Conservation (phyloP, 2,329 filamentous ascomycete genomes). For the Elsinoe australis region DNA sequence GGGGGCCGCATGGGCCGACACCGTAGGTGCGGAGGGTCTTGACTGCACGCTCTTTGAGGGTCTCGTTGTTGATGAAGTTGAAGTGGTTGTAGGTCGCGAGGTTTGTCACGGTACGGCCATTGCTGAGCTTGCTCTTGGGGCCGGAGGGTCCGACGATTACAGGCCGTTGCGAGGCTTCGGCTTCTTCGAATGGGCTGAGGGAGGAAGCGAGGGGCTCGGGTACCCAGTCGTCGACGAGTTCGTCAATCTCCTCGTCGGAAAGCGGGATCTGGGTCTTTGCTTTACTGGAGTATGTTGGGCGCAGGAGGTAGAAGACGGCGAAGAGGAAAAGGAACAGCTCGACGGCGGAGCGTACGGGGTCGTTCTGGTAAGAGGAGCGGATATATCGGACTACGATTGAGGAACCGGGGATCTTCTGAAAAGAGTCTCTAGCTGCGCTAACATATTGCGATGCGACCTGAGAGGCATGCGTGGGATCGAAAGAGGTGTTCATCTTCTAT, state of each 20-base stretch:
- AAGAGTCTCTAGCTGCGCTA: constrained; percentile 39
- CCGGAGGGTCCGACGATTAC: constrained; percentile 89
- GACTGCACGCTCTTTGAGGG: constrained; percentile 89
- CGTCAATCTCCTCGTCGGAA: constrained; percentile 93
- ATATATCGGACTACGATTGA: constrained; percentile 93
- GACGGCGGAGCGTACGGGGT: constrained; percentile 85
- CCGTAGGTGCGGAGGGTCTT: constrained; percentile 90
- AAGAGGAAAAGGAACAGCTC: constrained; percentile 92
- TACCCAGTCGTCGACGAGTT: constrained; percentile 91
- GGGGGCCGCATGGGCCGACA: constrained; percentile 91
- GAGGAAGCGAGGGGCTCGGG: constrained; percentile 81
- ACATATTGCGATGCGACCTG: constrained; percentile 19
- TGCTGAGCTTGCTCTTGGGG: constrained; percentile 80
- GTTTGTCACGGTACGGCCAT: constrained; percentile 84
- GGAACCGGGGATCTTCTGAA: constrained; percentile 88
- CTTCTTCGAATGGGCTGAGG: constrained; percentile 65
- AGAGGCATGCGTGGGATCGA: constrained; percentile 16
- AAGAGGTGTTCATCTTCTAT: constrained; percentile 11
- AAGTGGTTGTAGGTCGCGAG: constrained; percentile 96
- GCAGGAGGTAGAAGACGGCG: constrained; percentile 85
- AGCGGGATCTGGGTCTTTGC: constrained; percentile 85
- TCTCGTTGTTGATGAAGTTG: constrained; percentile 89
- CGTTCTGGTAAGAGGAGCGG: constrained; percentile 94
- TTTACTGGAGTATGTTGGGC: constrained; percentile 84
- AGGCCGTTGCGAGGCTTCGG: constrained; percentile 75